Percentiles rank a stretch among this genome's conserved stretches.
Evolutionary conservation across 2,329 filamentous ascomycete species (phyloP).

Genomic region (Pleurostoma richardsiae): DNA sequence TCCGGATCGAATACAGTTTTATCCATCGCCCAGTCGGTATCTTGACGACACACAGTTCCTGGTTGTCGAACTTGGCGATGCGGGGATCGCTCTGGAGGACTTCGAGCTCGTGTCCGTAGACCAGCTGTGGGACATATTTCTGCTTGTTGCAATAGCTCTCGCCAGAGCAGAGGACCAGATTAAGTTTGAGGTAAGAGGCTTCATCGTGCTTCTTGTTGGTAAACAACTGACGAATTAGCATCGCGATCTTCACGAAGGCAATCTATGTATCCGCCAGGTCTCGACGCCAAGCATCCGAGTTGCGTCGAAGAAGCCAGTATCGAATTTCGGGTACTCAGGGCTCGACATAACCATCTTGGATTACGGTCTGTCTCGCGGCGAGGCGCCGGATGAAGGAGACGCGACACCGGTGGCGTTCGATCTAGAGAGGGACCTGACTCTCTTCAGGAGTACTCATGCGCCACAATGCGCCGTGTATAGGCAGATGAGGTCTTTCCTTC

Average conservation of each 20-base stretch:
- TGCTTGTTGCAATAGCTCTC: constrained; percentile 55
- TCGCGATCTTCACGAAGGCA: constrained; percentile 61
- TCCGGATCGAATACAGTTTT: constrained; percentile 53
- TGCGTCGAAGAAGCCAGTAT: constrained; percentile 19
- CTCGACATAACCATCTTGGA: constrained; percentile 61
- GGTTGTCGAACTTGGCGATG: constrained; percentile 59
- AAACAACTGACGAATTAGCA: constrained; percentile 34
- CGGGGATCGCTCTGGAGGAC: constrained; percentile 55
- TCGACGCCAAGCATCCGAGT: constrained; percentile 22
- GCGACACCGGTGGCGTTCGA: constrained; percentile 46
- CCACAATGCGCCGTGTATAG: constrained; percentile 58
- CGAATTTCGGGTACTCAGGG: constrained; percentile 53
- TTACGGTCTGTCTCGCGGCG: constrained; percentile 59
- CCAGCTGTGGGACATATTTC: constrained; percentile 60
- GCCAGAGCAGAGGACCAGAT: constrained; percentile 53
- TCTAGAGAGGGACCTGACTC: constrained; percentile 52
- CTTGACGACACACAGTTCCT: constrained; percentile 53
- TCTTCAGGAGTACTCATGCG: constrained; percentile 57
- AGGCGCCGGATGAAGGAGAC: constrained; percentile 24
- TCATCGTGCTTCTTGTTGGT: neutral
- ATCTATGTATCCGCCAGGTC: constrained; percentile 51
- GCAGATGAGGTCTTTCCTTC: constrained; percentile 54
- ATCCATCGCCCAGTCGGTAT: constrained; percentile 57
- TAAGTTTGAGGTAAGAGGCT: constrained; percentile 50
- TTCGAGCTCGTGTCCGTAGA: constrained; percentile 41